These are phyloP conservation scores for Penicillium desertorum DNA, from an alignment of 495 filamentous ascomycete genomes.

Conservation along the genomic window DNA sequence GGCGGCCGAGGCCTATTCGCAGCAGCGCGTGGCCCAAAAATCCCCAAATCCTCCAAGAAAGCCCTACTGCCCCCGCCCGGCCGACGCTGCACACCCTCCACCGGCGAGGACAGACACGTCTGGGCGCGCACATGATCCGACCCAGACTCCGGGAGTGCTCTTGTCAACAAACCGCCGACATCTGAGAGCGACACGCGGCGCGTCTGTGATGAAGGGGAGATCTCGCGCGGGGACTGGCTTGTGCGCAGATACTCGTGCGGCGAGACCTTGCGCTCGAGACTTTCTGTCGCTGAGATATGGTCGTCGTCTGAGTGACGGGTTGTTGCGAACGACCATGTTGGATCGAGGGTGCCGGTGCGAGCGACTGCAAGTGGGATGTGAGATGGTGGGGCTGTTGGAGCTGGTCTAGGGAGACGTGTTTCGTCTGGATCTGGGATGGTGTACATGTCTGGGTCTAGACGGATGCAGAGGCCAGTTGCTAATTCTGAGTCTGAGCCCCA, in stretches of 20 bases:
- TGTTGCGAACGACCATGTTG: constrained; percentile 36
- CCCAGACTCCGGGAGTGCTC: background rate
- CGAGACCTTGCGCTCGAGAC: constrained; percentile 36
- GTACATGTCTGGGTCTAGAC: constrained; percentile 58
- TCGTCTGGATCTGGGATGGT: constrained; percentile 28
- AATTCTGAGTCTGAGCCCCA: constrained; percentile 87
- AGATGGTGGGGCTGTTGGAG: constrained; percentile 33
- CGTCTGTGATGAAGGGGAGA: constrained; percentile 21
- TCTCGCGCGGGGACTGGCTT: constrained; percentile 26
- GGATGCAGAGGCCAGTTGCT: constrained; percentile 67
- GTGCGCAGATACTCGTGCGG: constrained; percentile 42
- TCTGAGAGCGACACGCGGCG: constrained; percentile 67
- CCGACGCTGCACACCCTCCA: constrained; percentile 15
- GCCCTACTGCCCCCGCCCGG: constrained; percentile 47
- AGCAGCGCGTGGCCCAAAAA: constrained; percentile 9
- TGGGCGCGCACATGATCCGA: background rate
- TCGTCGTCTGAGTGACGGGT: constrained; percentile 28
- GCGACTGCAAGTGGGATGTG: constrained; percentile 26
- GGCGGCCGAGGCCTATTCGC: background rate
- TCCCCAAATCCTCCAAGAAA: constrained; percentile 59
- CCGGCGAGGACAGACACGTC: background rate
- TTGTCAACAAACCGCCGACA: constrained; percentile 60
- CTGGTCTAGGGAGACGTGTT: constrained; percentile 20
- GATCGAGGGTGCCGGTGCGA: constrained; percentile 32
- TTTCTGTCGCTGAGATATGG: constrained; percentile 30